Evolutionary conservation across 805 yeast genomes (phyloP), one percentile per base, ranked within the genome.

Genomic region (Kuraishia piskuri): DNA sequence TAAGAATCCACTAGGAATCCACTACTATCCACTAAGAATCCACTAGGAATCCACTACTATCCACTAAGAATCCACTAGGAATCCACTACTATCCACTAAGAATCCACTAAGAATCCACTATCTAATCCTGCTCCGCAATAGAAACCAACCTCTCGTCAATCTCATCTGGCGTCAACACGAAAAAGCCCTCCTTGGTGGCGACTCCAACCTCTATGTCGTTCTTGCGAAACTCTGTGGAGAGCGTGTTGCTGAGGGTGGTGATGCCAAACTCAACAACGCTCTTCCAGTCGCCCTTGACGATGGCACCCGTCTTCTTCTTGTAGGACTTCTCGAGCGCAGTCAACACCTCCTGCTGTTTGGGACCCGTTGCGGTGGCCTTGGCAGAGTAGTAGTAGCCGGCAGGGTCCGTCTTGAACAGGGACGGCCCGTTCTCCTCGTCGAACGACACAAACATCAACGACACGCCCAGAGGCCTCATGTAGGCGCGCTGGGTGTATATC

Each of bases 391-490:
- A 94, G 71, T 92, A 92, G 7, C 99, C 99, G 2, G 99, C 98
- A 19, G 99, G 99, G 70, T 94, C 99, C 59, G 94, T 84, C 74
- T 92, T 94, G 75, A 80, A 90, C 56, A 94, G 77, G 62, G 84
- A 82, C 24, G 99, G 97, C 1, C 98, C 99, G 52, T 74, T 69
- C 70, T 86, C 95, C 65, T 90, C 97, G 68, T 90, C 97, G 54
- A 88, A 84, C 48, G 95, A 82, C 55, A 90, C 79, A 63, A 92
- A 86, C 23, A 97, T 90, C 65, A 90, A 77, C 25, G 96, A 89
- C 55, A 92, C 97, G 44, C 99, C 99, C 60, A 90, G 76, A 23
- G 99, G 99, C 71, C 99, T 83, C 98, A 94, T 94, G 70, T 92
- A 92, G 10, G 98, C 98, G 66, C 97, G 80, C 72, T 94, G 99